Conservation (phyloP, 768 basidiomycete species). For the Hygrocybe coccinea region DNA sequence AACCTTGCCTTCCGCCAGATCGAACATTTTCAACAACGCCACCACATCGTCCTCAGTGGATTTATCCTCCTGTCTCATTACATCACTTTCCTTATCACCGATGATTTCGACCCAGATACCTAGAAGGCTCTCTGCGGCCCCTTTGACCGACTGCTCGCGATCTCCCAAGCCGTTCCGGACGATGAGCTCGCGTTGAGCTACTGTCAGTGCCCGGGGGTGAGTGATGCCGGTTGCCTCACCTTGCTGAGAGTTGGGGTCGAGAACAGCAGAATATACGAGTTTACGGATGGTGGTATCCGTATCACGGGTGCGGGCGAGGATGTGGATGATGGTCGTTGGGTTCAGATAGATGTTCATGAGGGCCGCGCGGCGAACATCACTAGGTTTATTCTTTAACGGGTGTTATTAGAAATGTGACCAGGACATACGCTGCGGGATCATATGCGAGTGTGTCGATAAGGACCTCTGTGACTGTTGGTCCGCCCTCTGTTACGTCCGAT, state of each 20-base stretch:
- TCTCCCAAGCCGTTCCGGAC: slow-evolving; percentile 83
- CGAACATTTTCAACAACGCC: slow-evolving; percentile 53
- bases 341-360: slow-evolving; percentile 66
- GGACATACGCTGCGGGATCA: slow-evolving; percentile 71
- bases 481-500: slow-evolving; percentile 46
- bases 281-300: slow-evolving; percentile 70
- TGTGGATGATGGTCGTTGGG: slow-evolving; percentile 49
- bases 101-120: slow-evolving; percentile 70
- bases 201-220: slow-evolving; percentile 61
- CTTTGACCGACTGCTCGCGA: slow-evolving; percentile 67
- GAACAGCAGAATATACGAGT: slow-evolving; percentile 59
- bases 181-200: slow-evolving; percentile 70
- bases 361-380: slow-evolving; percentile 82
- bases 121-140: slow-evolving; percentile 68
- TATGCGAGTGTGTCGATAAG: slow-evolving; percentile 62
- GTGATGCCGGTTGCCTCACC: slow-evolving; percentile 31
- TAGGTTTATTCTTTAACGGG: slow-evolving; percentile 25
- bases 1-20: slow-evolving; percentile 52
- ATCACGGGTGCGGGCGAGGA: slow-evolving; percentile 78
- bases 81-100: slow-evolving; percentile 28
- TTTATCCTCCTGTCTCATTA: slow-evolving; percentile 21
- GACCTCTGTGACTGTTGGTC: slow-evolving; percentile 50
- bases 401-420: background rate
- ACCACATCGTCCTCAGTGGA: slow-evolving; percentile 29
- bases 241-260: slow-evolving; percentile 38